Evolutionary conservation across 495 filamentous ascomycete species (phyloP), one percentile per base, ranked within the genome.

Genomic region (Sabuloglossum arenarium): DNA sequence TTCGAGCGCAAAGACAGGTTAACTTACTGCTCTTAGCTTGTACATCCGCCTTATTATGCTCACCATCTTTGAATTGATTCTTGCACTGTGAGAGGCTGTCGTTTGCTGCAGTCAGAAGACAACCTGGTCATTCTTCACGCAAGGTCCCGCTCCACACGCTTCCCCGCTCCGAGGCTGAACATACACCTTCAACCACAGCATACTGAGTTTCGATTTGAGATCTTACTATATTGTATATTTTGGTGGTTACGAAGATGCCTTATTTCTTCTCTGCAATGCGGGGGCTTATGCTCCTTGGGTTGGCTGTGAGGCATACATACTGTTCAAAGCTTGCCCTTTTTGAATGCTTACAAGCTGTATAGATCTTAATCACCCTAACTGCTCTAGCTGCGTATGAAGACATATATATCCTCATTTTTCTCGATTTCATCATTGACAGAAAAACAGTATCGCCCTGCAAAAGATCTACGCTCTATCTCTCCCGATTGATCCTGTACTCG

Each of bases 11-110:
- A 31, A 60, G 23, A 51, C 21, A 9, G 23, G 42, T 21, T 55
- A n/a, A 77, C 83, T 72, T 75, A 93, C 87, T 65, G 75, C 71
- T 69, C 77, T 79, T 68, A 94, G 71, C 71, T 79, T 82, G 65
- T 80, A 74, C 79, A 88, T 84, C 54, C 89, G 86, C 67, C 77
- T 78, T 65, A 80, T 70, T 61, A 90, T 67, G 66, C 79, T 82
- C 61, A 90, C 85, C 86, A 91, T 94, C 54, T 70, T 79, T 66
- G n/a, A 27, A 6, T 27, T 3, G 27, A 23, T 51, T 51, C 24
- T 51, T 29, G 47, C 16, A n/a, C n/a, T n/a, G n/a, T n/a, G n/a
- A n/a, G n/a, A n/a, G n/a, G n/a, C n/a, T n/a, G n/a, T n/a, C n/a
- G n/a, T n/a, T n/a, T n/a, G n/a, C n/a, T n/a, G n/a, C n/a, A n/a